These are phyloP conservation scores for Trametes cingulata DNA, from an alignment of 768 basidiomycete genomes.

Conservation along the genomic window DNA sequence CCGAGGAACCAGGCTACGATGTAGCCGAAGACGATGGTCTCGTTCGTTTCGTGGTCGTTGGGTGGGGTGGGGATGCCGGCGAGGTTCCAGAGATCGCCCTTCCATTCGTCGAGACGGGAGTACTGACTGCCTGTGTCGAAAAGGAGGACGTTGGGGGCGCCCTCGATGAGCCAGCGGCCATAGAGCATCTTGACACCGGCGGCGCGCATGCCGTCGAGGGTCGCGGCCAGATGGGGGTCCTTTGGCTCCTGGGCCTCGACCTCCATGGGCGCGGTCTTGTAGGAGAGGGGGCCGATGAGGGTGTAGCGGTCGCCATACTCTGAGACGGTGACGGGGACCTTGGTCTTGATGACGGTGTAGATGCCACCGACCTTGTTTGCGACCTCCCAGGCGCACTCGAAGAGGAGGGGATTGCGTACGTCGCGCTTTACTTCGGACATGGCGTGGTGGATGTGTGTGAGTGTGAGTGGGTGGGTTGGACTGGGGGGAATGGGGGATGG, in stretches of 20 bases:
- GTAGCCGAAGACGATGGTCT: slow-evolving; percentile 96
- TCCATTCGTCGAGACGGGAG: slow-evolving; percentile 95
- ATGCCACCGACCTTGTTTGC: slow-evolving; percentile 99
- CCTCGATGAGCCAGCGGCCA: slow-evolving; percentile 98
- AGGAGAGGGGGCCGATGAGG: slow-evolving; percentile 95
- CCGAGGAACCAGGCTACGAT: slow-evolving; percentile 99
- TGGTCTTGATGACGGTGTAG: slow-evolving; percentile 99
- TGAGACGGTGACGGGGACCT: slow-evolving; percentile 95
- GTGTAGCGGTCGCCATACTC: slow-evolving; percentile 96
- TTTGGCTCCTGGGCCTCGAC: slow-evolving; percentile 91
- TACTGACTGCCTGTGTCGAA: slow-evolving; percentile 93
- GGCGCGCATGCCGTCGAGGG: slow-evolving; percentile 80
- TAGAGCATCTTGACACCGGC: slow-evolving; percentile 94
- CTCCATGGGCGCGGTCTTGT: slow-evolving; percentile 99
- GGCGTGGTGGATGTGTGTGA: neutral
- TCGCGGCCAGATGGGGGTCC: slow-evolving; percentile 72
- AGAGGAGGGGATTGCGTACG: slow-evolving; percentile 78
- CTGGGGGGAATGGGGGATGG: neutral
- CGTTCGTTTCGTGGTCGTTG: slow-evolving; percentile 97
- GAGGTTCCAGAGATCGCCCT: slow-evolving; percentile 96
- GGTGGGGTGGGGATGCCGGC: slow-evolving; percentile 97
- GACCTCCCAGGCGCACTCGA: slow-evolving; percentile 98
- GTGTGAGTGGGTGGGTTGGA: neutral
- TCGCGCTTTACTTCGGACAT: slow-evolving; percentile 57
- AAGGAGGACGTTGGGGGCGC: slow-evolving; percentile 90